phyloP scores from a whole-genome alignment of 1,139 yeast genomes.

The Debaryomyces sp. region DNA sequence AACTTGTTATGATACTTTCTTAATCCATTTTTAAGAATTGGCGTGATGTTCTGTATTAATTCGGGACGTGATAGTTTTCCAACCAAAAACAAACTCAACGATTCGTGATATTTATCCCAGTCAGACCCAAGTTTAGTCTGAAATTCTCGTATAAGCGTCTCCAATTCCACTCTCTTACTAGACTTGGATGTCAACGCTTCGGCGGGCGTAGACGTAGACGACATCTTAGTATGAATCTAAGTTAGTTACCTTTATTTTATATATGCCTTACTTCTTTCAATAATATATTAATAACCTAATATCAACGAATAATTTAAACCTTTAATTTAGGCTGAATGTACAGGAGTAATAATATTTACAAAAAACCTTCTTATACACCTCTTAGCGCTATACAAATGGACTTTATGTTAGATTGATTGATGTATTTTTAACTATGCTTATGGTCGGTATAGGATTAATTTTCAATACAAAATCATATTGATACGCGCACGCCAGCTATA shows the following conservation, averaged over 20 bases:
- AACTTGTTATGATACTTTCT: conserved; percentile 76
- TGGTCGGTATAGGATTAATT: neutral
- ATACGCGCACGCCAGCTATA: neutral
- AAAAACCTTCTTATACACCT: neutral
- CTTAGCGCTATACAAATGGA: neutral
- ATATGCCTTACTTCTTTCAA: neutral
- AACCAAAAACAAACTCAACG: conserved; percentile 72
- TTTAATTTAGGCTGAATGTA: neutral
- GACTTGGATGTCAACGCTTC: conserved; percentile 12
- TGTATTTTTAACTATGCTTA: neutral
- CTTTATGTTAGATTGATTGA: neutral
- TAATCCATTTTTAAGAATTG: conserved; percentile 55
- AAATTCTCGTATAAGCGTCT: conserved; percentile 70
- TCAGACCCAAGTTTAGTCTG: conserved; percentile 69
- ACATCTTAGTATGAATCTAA: neutral
- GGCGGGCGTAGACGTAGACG: conserved; percentile 1
- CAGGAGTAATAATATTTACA: neutral
- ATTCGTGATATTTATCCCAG: conserved; percentile 88
- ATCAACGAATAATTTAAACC: neutral
- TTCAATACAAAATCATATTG: conserved; percentile 1
- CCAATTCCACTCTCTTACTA: conserved; percentile 67
- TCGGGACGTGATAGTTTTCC: conserved; percentile 82
- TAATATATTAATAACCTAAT: neutral
- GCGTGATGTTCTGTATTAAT: conserved; percentile 57
- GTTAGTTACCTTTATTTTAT: neutral